Percentiles rank a stretch among this genome's conserved stretches.
phyloP scores from a whole-genome alignment of 495 filamentous ascomycete species.

The Penicillium egyptiacum region DNA sequence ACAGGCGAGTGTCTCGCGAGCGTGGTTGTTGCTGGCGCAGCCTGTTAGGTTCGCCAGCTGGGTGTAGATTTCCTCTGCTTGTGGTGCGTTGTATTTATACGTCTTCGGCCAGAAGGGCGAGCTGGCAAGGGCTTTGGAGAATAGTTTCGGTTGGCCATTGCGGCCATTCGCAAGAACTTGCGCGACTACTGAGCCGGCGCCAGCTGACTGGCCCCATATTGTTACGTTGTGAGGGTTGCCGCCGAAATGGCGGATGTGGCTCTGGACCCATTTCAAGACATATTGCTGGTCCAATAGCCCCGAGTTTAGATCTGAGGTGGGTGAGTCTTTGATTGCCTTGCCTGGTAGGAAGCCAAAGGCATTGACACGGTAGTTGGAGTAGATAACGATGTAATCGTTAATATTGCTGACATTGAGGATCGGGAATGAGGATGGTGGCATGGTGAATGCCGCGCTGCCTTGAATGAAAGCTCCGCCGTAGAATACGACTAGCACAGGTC shows the following conservation, averaged over 20 bases:
- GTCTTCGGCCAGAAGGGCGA: slow-evolving; percentile 64
- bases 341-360: slow-evolving; percentile 61
- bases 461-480: slow-evolving; percentile 65
- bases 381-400: slow-evolving; percentile 54
- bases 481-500: slow-evolving; percentile 60
- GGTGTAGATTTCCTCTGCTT: slow-evolving; percentile 52
- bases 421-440: slow-evolving; percentile 58
- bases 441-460: slow-evolving; percentile 51
- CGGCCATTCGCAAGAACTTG: slow-evolving; percentile 52
- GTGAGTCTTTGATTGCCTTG: slow-evolving; percentile 46
- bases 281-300: slow-evolving; percentile 52
- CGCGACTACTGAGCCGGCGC: slow-evolving; percentile 56
- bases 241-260: slow-evolving; percentile 51
- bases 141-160: slow-evolving; percentile 36
- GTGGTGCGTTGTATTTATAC: slow-evolving; percentile 49
- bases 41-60: slow-evolving; percentile 45
- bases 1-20: slow-evolving; percentile 43
- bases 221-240: slow-evolving; percentile 53
- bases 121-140: slow-evolving; percentile 56
- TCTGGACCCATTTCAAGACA: slow-evolving; percentile 55
- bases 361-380: slow-evolving; percentile 57
- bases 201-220: slow-evolving; percentile 55
- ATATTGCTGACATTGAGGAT: slow-evolving; percentile 49
- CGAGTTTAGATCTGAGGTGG: slow-evolving; percentile 49
- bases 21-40: slow-evolving; percentile 32